These are phyloP conservation scores for Rhizopogon vulgaris DNA, from an alignment of 768 basidiomycete genomes.

Conservation along the genomic window DNA sequence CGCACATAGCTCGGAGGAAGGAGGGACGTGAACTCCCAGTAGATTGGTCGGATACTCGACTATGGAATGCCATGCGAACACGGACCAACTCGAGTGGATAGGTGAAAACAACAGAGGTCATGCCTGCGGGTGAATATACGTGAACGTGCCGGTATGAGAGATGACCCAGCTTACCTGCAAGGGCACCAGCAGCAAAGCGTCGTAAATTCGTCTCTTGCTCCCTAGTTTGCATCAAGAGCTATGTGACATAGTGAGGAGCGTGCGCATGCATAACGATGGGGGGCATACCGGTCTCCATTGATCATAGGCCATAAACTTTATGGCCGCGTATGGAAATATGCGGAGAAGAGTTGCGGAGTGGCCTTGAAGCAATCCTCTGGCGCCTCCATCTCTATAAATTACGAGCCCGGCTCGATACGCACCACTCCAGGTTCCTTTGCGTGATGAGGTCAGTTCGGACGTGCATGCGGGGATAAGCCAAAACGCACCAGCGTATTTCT, in stretches of 20 bases:
- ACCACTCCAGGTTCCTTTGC: constrained; percentile 79
- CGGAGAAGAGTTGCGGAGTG: constrained; percentile 93
- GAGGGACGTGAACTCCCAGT: constrained; percentile 36
- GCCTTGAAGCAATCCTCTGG: constrained; percentile 86
- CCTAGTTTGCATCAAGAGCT: constrained; percentile 84
- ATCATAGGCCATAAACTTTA: constrained; percentile 97
- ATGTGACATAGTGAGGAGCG: background rate
- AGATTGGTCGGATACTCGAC: constrained; percentile 14
- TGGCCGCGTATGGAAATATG: constrained; percentile 94
- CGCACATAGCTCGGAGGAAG: constrained; percentile 46
- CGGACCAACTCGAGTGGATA: constrained; percentile 95
- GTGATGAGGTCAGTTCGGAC: constrained; percentile 9
- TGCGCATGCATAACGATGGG: background rate
- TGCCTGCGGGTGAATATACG: constrained; percentile 40
- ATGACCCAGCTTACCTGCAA: constrained; percentile 57
- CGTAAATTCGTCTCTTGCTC: constrained; percentile 70
- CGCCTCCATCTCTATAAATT: constrained; percentile 64
- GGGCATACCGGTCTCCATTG: constrained; percentile 65
- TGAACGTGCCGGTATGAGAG: background rate
- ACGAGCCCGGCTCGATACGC: constrained; percentile 68
- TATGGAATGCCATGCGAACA: constrained; percentile 84
- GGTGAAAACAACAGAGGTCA: constrained; percentile 83
- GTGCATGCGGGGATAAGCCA: constrained; percentile 14
- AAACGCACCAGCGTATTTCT: constrained; percentile 80
- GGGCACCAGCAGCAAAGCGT: constrained; percentile 81